A percentile compares a stretch with the other conserved stretches of the same genome.
These are phyloP conservation scores for Eudorina sp. DNA, from an alignment of 139 green algal species.

Conservation along the genomic window DNA sequence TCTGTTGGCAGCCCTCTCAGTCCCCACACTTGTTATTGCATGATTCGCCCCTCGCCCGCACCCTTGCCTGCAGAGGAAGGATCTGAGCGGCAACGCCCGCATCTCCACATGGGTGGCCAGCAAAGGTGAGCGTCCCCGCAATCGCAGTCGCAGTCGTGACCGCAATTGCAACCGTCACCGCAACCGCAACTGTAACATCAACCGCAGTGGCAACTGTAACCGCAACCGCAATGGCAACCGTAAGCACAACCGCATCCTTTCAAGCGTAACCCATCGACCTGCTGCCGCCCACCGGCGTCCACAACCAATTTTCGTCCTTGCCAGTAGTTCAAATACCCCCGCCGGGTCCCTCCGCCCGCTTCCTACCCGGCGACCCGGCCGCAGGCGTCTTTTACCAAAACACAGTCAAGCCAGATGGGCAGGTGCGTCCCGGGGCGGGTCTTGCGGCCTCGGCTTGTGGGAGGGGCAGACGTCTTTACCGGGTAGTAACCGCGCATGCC, in stretches of 20 bases:
- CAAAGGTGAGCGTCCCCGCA: not conserved
- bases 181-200: not conserved
- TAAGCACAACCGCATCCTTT: not conserved
- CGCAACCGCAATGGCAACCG: too few relatives aligned
- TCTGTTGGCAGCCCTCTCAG: too few relatives aligned
- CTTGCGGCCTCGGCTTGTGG: not conserved
- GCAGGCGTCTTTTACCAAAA: conserved; percentile 31
- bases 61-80: not conserved
- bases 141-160: not conserved
- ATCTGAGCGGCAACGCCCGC: not conserved
- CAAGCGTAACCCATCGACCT: not conserved
- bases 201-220: not conserved
- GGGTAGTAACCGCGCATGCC: not conserved
- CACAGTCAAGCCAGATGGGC: not conserved
- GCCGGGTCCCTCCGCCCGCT: too few relatives aligned
- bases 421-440: not conserved
- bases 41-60: too few relatives aligned
- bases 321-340: not conserved
- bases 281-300: too few relatives aligned
- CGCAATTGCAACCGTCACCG: not conserved
- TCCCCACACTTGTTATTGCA: not conserved
- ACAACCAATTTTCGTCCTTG: not conserved
- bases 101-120: conserved; percentile 16
- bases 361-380: too few relatives aligned
- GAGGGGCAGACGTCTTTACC: not conserved